A percentile compares a stretch with the other conserved stretches of the same genome.
Evolutionary conservation across 2,329 filamentous ascomycete genomes (phyloP).

Genomic region (Gyromitra esculenta): DNA sequence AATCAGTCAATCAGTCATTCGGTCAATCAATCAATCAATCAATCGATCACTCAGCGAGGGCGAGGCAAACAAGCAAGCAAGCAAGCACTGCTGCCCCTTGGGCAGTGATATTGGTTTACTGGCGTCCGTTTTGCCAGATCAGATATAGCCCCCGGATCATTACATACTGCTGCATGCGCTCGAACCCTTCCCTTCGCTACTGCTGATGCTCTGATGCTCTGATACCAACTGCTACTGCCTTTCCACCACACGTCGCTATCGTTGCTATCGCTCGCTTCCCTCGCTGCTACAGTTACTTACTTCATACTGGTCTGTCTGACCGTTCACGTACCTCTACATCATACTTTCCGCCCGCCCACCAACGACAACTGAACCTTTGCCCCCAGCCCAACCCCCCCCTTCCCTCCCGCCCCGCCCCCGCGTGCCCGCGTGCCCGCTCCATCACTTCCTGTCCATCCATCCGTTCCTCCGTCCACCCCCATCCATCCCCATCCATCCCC

Average conservation of each 20-base stretch:
- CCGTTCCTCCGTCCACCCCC: constrained; percentile 33
- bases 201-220: constrained; percentile 23
- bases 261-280: constrained; percentile 46
- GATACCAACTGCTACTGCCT: constrained; percentile 26
- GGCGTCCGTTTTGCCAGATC: constrained; percentile 49
- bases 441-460: constrained; percentile 28
- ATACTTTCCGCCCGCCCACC: constrained; percentile 46
- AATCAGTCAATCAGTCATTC: constrained; percentile 52
- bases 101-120: constrained; percentile 49
- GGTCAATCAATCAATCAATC: background rate
- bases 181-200: constrained; percentile 31
- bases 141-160: constrained; percentile 50
- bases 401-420: constrained; percentile 43
- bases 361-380: constrained; percentile 35
- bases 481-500: constrained; percentile 38
- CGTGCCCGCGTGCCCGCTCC: constrained; percentile 43
- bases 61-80: constrained; percentile 23
- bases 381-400: constrained; percentile 14
- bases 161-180: constrained; percentile 52
- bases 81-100: constrained; percentile 18
- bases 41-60: constrained; percentile 49
- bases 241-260: constrained; percentile 45
- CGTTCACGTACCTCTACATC: constrained; percentile 39
- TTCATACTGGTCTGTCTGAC: constrained; percentile 49
- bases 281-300: constrained; percentile 47